Conservation (phyloP, 1,284 basidiomycete species). For the Phlebopus sp. region DNA sequence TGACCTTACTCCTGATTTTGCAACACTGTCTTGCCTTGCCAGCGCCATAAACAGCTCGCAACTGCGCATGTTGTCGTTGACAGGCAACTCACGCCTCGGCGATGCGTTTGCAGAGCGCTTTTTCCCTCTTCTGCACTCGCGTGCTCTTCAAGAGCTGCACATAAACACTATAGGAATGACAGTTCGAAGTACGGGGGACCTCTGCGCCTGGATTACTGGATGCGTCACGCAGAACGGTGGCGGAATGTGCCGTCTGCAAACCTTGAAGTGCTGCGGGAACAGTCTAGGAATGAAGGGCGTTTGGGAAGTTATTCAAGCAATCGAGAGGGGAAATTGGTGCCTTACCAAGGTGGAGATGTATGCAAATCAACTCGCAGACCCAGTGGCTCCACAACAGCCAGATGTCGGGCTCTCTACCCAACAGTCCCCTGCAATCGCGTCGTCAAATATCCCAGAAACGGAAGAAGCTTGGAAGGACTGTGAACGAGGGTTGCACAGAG, state of each 20-base stretch:
- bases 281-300: constrained; percentile 46
- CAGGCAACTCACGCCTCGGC: constrained; percentile 22
- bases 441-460: constrained; percentile 16
- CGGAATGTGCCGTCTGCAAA: constrained; percentile 44
- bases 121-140: constrained; percentile 28
- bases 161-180: constrained; percentile 31
- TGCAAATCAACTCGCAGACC: constrained; percentile 40
- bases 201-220: constrained; percentile 28
- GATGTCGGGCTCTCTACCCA: constrained; percentile 9
- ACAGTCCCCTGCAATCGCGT: not conserved
- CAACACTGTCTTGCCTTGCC: constrained; percentile 28
- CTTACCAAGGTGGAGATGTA: constrained; percentile 50
- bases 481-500: constrained; percentile 37
- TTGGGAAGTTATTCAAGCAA: constrained; percentile 42
- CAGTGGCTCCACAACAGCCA: constrained; percentile 3
- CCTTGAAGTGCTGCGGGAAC: constrained; percentile 58
- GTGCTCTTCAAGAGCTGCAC: constrained; percentile 27
- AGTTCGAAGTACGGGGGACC: constrained; percentile 21
- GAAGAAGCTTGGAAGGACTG: constrained; percentile 35
- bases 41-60: constrained; percentile 25
- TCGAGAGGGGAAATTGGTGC: constrained; percentile 48
- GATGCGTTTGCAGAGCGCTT: constrained; percentile 29
- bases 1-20: constrained; percentile 20
- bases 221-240: constrained; percentile 4
- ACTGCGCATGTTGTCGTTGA: constrained; percentile 28